Percentiles rank a stretch among this genome's conserved stretches.
These are phyloP conservation scores for Mortierella sp. DNA, from an alignment of 371 early-diverging fungal species.

Conservation along the genomic window DNA sequence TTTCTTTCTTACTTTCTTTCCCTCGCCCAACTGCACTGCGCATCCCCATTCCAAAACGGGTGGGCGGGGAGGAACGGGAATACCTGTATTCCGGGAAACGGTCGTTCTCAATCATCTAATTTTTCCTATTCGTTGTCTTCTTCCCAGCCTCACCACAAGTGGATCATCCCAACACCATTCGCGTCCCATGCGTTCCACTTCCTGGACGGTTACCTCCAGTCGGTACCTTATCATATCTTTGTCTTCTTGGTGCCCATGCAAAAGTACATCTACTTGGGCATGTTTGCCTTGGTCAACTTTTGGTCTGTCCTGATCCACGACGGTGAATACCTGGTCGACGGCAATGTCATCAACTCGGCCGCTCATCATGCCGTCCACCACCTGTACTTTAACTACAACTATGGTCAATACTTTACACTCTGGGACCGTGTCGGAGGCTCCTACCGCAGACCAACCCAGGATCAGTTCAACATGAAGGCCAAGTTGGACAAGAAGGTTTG, in stretches of 20 bases:
- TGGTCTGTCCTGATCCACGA: constrained; percentile 99
- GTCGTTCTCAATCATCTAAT: no score
- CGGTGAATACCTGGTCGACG: constrained; percentile 64
- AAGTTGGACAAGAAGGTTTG: constrained; percentile 72
- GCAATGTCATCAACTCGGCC: constrained; percentile 73
- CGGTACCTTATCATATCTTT: constrained; percentile 93
- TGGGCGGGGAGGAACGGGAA: neutral
- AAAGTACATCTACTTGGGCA: constrained; percentile 82
- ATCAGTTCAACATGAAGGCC: constrained; percentile 70
- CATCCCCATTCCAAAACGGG: neutral
- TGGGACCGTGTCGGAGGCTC: constrained; percentile 84
- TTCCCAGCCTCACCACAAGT: constrained; percentile 72
- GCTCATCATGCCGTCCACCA: constrained; percentile 98
- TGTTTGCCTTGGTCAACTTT: constrained; percentile 91
- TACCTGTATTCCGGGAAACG: neutral
- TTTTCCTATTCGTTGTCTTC: neutral
- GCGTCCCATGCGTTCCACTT: constrained; percentile 97
- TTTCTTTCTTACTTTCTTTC: no score
- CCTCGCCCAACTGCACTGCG: no score
- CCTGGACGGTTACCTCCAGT: constrained; percentile 93
- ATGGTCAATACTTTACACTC: constrained; percentile 95
- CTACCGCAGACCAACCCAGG: constrained; percentile 76
- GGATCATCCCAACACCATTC: constrained; percentile 93
- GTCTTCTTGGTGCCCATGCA: constrained; percentile 92
- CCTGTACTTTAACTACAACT: constrained; percentile 97